Evolutionary conservation across 441 rosid species (phyloP), one percentile per base, ranked within the genome.

Genomic region (Croton setiger): DNA sequence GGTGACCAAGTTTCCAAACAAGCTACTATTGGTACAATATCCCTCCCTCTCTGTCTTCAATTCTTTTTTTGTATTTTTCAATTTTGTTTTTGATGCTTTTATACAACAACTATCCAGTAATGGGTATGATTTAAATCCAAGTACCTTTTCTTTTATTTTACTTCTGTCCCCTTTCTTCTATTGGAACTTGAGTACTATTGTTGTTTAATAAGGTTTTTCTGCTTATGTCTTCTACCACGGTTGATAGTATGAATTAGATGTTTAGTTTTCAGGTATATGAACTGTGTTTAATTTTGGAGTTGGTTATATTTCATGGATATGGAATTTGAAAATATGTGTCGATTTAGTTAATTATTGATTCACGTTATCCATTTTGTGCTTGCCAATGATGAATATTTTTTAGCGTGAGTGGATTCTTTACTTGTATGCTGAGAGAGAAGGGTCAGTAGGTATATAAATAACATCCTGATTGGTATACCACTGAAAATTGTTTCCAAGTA

Each of bases 1-100:
- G 92, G 89, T 33, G 97, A 88, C 31, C 88, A 85, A 54, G 89
- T 90, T 66, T 88, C 92, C 73, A 89, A 86, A 78, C 91, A 91
- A 85, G 96, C 97, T 75, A 91, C 98, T 58, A 80, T 85, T 66
- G 93, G 98, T 91, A 78, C 36, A 18, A 14, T 66, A 49, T 33
- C 14, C 48, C 18, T 65, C 21, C 10, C 1, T 39, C 7, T 62
- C 65, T 1, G 18, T 35, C 14, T 17, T 6, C 47, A 17, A 41
- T 52, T 36, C 58, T 43, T 20, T 39, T 55, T 8, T 55, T 11
- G 18, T 47, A n/a, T 6, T 21, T 43, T 33, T 20, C 52, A 61
- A 43, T 54, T 8, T 48, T 35, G 7, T 43, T 44, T 48, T 43
- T 33, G 21, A 5, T 17, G 54, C 57, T 47, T 0, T 48, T 37